Evolutionary conservation across 1,284 basidiomycete genomes (phyloP).

Genomic region (Inonotus obliquus): DNA sequence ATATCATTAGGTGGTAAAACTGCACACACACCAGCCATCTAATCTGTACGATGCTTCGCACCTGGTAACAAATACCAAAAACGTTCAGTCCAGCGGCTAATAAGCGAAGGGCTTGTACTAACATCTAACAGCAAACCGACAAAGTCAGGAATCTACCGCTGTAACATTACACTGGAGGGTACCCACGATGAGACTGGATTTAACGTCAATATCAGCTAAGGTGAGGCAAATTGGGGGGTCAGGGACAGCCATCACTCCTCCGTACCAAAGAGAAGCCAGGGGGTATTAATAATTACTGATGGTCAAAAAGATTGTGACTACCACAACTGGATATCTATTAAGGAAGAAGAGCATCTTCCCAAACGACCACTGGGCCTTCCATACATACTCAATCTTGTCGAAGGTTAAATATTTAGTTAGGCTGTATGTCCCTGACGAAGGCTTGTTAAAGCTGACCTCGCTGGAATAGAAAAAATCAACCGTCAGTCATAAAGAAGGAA

Average conservation of each 20-base stretch:
- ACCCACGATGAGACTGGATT: neutral
- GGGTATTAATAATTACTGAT: neutral
- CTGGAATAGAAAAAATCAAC: neutral
- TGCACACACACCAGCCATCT: slow-evolving; percentile 7
- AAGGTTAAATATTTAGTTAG: neutral
- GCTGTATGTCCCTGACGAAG: neutral
- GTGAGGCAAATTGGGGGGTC: neutral
- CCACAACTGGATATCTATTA: slow-evolving; percentile 9
- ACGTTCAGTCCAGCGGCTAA: neutral
- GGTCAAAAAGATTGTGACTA: neutral
- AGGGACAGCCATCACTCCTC: neutral
- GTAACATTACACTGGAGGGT: neutral
- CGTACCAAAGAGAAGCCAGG: neutral
- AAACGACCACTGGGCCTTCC: slow-evolving; percentile 11
- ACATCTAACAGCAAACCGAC: neutral
- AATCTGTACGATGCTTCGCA: slow-evolving; percentile 1
- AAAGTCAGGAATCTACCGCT: neutral
- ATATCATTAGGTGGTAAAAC: neutral
- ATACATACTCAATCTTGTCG: slow-evolving; percentile 11
- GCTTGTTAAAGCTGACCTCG: neutral
- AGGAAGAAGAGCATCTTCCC: slow-evolving; percentile 15
- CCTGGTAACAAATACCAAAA: neutral
- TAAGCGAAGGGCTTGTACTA: neutral
- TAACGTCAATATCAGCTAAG: slow-evolving; percentile 1
- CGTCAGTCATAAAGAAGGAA: neutral